phyloP scores from a whole-genome alignment of 805 yeast species.

The Lipomyces kockii region DNA sequence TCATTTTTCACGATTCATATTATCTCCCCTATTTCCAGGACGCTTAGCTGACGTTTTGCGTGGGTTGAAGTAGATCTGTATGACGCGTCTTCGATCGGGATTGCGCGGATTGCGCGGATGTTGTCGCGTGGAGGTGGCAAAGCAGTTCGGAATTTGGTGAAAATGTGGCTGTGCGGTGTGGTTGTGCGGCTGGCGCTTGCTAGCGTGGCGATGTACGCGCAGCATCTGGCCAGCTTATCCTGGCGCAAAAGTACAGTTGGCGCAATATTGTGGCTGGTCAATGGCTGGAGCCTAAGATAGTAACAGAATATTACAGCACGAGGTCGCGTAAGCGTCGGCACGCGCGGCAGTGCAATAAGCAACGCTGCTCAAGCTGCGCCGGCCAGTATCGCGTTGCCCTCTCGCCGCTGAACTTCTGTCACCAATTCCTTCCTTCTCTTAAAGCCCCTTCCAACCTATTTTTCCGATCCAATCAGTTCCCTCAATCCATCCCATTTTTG shows the following conservation, averaged over 20 bases:
- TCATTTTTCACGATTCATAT: no score
- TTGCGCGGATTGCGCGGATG: not conserved
- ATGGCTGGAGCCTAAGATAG: not conserved
- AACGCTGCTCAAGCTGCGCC: not conserved
- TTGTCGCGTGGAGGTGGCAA: not conserved
- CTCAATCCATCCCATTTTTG: not conserved
- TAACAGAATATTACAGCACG: not conserved
- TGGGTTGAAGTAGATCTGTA: not conserved
- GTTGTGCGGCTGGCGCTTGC: not conserved
- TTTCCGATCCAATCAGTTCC: conserved; percentile 4
- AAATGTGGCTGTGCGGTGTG: not conserved
- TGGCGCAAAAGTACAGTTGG: not conserved
- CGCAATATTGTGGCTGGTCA: not conserved
- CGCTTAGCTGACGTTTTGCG: no score
- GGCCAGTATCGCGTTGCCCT: not conserved
- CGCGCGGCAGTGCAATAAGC: conserved; percentile 13
- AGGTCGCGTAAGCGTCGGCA: conserved; percentile 14
- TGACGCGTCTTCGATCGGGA: not conserved
- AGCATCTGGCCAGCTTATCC: not conserved
- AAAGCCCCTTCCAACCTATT: conserved; percentile 9
- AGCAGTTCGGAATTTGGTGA: not conserved
- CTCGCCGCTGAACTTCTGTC: conserved; percentile 11
- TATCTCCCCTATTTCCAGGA: no score
- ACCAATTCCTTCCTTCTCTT: conserved; percentile 18
- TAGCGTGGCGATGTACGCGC: not conserved